Evolutionary conservation across 164 flowering plant species (phyloP).

Genomic region (Euptelea pleiosperma): DNA sequence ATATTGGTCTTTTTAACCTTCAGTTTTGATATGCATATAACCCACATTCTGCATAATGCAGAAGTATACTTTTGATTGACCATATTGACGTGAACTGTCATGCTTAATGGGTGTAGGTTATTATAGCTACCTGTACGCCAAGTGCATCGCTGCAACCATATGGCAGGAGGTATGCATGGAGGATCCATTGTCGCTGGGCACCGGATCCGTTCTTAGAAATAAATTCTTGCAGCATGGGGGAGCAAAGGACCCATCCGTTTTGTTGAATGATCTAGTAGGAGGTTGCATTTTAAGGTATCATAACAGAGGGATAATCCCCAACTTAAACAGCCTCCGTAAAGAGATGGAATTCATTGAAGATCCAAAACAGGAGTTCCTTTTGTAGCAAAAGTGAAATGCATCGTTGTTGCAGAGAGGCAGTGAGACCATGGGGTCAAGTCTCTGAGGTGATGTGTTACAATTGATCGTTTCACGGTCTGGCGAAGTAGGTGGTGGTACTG

Average conservation of each 20-base stretch:
- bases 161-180: slow-evolving; percentile 78
- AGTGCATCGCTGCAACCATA: slow-evolving; percentile 84
- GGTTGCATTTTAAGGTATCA: slow-evolving; percentile 40
- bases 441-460: too few species aligned
- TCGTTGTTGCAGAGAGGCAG: neutral
- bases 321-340: slow-evolving; percentile 47
- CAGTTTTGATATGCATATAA: too few species aligned
- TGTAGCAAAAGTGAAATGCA: neutral
- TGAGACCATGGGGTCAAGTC: too few species aligned
- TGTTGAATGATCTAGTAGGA: slow-evolving; percentile 71
- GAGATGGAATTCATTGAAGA: slow-evolving; percentile 45
- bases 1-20: too few species aligned
- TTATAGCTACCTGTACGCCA: slow-evolving; percentile 92
- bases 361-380: neutral
- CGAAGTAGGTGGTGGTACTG: too few species aligned
- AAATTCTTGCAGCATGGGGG: slow-evolving; percentile 88
- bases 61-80: too few species aligned
- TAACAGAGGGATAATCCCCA: slow-evolving; percentile 67
- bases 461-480: too few species aligned
- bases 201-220: slow-evolving; percentile 70
- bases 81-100: neutral
- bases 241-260: slow-evolving; percentile 66
- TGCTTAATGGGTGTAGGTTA: slow-evolving; percentile 52
- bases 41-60: too few species aligned
- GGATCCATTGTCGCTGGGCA: slow-evolving; percentile 69